Conservation (phyloP, 2,329 filamentous ascomycete species). For the Penicillium sp. region DNA sequence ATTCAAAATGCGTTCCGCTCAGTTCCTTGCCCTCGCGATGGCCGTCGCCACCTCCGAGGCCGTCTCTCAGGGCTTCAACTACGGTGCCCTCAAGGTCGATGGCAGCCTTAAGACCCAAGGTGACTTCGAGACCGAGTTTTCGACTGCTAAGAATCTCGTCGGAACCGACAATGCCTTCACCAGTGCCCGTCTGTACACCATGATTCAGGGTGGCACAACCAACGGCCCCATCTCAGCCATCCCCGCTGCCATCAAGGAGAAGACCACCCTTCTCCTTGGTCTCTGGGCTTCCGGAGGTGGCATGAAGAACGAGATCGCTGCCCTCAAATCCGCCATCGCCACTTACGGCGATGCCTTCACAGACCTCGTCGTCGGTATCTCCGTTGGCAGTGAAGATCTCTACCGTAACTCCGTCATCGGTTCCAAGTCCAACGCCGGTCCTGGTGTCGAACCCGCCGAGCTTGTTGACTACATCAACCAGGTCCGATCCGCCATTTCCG, state of each 20-base stretch:
- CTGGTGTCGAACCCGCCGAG: constrained; percentile 61
- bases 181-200: constrained; percentile 59
- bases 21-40: constrained; percentile 35
- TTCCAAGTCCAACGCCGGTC: constrained; percentile 59
- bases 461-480: constrained; percentile 69
- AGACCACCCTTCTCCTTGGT: constrained; percentile 75
- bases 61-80: constrained; percentile 49
- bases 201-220: constrained; percentile 58
- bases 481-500: constrained; percentile 62
- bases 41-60: constrained; percentile 36
- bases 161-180: constrained; percentile 42
- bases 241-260: constrained; percentile 75
- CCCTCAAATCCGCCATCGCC: constrained; percentile 66
- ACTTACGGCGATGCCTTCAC: constrained; percentile 65
- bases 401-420: constrained; percentile 75
- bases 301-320: constrained; percentile 71
- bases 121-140: constrained; percentile 48
- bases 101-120: constrained; percentile 42
- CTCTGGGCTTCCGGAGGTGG: constrained; percentile 75
- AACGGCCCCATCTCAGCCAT: constrained; percentile 69
- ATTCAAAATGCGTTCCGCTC: constrained; percentile 34
- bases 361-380: constrained; percentile 69
- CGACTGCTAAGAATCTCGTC: constrained; percentile 44
- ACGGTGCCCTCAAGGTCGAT: constrained; percentile 43
- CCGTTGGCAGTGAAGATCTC: constrained; percentile 81